Evolutionary conservation across 1,139 yeast species (phyloP).

Genomic region (Spathaspora sp.): DNA sequence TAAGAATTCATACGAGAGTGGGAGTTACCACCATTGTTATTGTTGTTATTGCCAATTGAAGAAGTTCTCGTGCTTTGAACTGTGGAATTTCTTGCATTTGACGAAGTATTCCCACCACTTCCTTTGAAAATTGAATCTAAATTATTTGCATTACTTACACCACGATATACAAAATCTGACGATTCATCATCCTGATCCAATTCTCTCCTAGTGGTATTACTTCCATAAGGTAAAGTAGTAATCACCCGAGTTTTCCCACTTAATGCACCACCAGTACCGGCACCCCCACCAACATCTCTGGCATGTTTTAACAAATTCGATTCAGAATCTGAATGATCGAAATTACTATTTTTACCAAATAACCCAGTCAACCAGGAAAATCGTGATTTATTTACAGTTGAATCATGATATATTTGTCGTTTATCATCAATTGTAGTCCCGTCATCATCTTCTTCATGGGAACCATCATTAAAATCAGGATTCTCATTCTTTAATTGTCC

Average conservation of each 20-base stretch:
- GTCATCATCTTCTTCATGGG: slow-evolving; percentile 11
- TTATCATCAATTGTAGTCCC: slow-evolving; percentile 15
- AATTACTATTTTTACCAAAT: slow-evolving; percentile 4
- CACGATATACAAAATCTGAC: slow-evolving; percentile 44
- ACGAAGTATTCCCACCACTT: slow-evolving; percentile 18
- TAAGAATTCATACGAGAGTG: slow-evolving; percentile 14
- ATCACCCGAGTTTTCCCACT: slow-evolving; percentile 10
- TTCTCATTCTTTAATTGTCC: slow-evolving; percentile 39
- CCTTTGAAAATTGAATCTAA: slow-evolving; percentile 38
- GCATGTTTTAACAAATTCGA: not conserved
- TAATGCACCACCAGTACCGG: slow-evolving; percentile 11
- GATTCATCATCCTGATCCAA: slow-evolving; percentile 16
- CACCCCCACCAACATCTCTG: slow-evolving; percentile 16
- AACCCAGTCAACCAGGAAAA: slow-evolving; percentile 13
- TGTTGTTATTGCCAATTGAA: slow-evolving; percentile 6
- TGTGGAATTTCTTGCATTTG: slow-evolving; percentile 13
- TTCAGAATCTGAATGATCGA: slow-evolving; percentile 11
- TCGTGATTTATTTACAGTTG: slow-evolving; percentile 9
- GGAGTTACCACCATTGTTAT: too few relatives aligned
- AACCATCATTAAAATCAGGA: slow-evolving; percentile 42
- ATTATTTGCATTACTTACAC: slow-evolving; percentile 47
- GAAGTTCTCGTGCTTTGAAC: slow-evolving; percentile 16
- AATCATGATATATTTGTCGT: slow-evolving; percentile 13
- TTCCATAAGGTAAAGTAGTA: slow-evolving; percentile 12
- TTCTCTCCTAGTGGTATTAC: slow-evolving; percentile 7